Conservation (phyloP, 441 rosid species). For the Pelargonium cotyledonis region DNA sequence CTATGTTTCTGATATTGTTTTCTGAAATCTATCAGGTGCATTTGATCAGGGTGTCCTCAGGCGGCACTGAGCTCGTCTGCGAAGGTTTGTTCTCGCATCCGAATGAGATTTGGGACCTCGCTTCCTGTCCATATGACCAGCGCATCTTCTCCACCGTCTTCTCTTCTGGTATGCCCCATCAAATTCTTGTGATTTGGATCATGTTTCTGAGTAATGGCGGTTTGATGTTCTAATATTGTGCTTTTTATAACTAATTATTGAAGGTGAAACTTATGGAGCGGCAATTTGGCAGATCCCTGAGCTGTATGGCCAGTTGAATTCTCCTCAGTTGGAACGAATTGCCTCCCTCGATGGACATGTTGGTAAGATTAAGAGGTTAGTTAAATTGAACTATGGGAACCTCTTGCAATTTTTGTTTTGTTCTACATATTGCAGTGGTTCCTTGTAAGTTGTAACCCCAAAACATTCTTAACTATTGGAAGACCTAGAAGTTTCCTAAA, state of each 20-base stretch:
- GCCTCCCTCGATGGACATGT: slow-evolving; percentile 77
- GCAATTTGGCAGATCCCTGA: slow-evolving; percentile 96
- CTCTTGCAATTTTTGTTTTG: too few species aligned
- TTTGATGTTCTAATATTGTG: not conserved
- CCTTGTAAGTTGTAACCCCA: too few species aligned
- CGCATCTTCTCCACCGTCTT: slow-evolving; percentile 84
- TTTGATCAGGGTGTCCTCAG: slow-evolving; percentile 77
- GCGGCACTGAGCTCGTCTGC: slow-evolving; percentile 76
- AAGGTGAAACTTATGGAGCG: slow-evolving; percentile 80
- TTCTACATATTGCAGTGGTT: too few species aligned
- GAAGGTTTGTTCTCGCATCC: slow-evolving; percentile 91
- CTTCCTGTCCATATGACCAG: slow-evolving; percentile 83
- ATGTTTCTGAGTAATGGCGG: not conserved
- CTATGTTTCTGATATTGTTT: slow-evolving; percentile 10
- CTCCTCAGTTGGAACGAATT: slow-evolving; percentile 73
- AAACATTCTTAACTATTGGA: not conserved
- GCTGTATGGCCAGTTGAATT: slow-evolving; percentile 72
- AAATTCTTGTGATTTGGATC: not conserved
- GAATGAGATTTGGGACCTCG: slow-evolving; percentile 86
- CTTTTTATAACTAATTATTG: slow-evolving; percentile 1
- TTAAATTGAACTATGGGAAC: slow-evolving; percentile 14
- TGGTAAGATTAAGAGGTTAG: slow-evolving; percentile 76
- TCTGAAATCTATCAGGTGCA: slow-evolving; percentile 48
- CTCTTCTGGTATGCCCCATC: slow-evolving; percentile 48
- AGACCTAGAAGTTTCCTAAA: not conserved